phyloP scores from a whole-genome alignment of 176 grass and related monocot species.

The Carex scoparia region DNA sequence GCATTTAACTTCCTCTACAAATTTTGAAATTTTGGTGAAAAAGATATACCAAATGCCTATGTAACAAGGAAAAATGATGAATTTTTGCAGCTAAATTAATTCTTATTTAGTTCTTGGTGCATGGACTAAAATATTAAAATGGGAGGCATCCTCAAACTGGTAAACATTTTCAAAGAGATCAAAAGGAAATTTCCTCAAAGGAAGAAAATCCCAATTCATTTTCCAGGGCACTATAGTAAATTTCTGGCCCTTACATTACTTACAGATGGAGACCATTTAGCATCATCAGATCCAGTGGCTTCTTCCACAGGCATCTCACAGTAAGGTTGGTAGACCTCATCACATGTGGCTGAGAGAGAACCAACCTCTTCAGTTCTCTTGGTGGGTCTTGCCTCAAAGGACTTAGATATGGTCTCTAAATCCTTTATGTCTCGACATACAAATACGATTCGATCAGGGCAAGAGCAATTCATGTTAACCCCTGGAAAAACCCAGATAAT shows the following conservation, averaged over 20 bases:
- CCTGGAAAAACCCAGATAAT: not conserved
- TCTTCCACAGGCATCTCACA: not conserved
- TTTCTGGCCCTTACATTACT: not conserved
- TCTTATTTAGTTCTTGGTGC: not conserved
- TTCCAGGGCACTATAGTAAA: not conserved
- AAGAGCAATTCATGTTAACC: not conserved
- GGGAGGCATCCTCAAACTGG: not conserved
- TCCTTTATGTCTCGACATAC: not conserved
- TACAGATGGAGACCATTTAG: not conserved
- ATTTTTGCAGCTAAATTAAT: not conserved
- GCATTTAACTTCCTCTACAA: not conserved
- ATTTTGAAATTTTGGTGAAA: not conserved
- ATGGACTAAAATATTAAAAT: not conserved
- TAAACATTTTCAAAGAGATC: not conserved
- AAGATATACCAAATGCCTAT: not conserved
- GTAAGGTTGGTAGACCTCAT: not conserved
- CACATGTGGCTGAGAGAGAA: not conserved
- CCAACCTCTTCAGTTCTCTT: not conserved
- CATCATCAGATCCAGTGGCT: not conserved
- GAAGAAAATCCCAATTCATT: not conserved
- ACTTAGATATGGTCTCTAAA: slow-evolving; percentile 12
- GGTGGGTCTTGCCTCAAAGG: not conserved
- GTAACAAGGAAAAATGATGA: not conserved
- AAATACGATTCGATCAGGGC: slow-evolving; percentile 5
- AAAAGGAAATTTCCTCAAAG: not conserved